Evolutionary conservation across 1,284 basidiomycete genomes (phyloP).

Genomic region (Coniophora puteana): DNA sequence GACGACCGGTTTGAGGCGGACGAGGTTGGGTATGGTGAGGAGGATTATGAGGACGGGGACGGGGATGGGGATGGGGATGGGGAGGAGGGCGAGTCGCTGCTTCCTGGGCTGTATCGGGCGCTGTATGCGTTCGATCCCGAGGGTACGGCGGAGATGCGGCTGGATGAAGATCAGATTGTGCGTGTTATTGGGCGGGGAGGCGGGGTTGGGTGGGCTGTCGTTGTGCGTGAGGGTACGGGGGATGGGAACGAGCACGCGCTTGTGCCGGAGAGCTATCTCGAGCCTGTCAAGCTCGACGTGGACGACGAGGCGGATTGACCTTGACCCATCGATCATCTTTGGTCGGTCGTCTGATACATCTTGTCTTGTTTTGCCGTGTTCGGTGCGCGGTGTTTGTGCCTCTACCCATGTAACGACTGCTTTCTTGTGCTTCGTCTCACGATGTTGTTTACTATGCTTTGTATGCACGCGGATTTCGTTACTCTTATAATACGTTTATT

Average conservation of each 20-base stretch:
- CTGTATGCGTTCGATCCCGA: slow-evolving; percentile 70
- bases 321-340: too few relatives aligned
- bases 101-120: slow-evolving; percentile 68
- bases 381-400: neutral
- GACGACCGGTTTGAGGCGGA: slow-evolving; percentile 18
- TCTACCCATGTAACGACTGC: slow-evolving; percentile 2
- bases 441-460: too few relatives aligned
- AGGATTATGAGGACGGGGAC: slow-evolving; percentile 23
- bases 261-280: slow-evolving; percentile 67
- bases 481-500: too few relatives aligned
- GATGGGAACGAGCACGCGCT: slow-evolving; percentile 48
- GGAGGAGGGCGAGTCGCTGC: slow-evolving; percentile 39
- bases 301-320: slow-evolving; percentile 20
- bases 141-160: slow-evolving; percentile 71
- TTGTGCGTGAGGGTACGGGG: slow-evolving; percentile 36
- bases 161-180: slow-evolving; percentile 70
- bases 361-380: too few relatives aligned
- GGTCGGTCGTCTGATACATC: too few relatives aligned
- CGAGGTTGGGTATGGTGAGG: slow-evolving; percentile 11
- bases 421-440: slow-evolving; percentile 5
- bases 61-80: slow-evolving; percentile 29
- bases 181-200: slow-evolving; percentile 66
- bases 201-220: slow-evolving; percentile 74
- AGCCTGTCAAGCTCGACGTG: slow-evolving; percentile 40
- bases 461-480: too few relatives aligned